These are phyloP conservation scores for Fusarium sp. DNA, from an alignment of 2,329 filamentous ascomycete species.

Conservation along the genomic window DNA sequence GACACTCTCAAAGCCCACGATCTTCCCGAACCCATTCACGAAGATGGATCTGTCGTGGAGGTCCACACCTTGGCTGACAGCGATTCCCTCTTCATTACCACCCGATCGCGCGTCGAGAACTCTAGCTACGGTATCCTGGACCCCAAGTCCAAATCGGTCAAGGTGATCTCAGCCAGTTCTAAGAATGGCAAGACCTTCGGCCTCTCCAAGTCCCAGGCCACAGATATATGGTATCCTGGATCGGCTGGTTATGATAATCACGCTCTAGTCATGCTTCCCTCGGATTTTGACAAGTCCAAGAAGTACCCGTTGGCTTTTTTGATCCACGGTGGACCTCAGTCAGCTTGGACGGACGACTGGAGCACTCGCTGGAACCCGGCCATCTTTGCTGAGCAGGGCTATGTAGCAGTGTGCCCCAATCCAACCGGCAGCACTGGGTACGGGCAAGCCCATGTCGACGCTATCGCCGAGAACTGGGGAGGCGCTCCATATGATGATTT, in stretches of 20 bases:
- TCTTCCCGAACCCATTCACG: slow-evolving; percentile 63
- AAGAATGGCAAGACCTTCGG: slow-evolving; percentile 75
- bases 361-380: slow-evolving; percentile 88
- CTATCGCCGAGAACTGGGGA: slow-evolving; percentile 85
- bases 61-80: slow-evolving; percentile 64
- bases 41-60: slow-evolving; percentile 66
- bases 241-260: slow-evolving; percentile 75
- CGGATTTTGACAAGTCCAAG: slow-evolving; percentile 74
- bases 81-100: slow-evolving; percentile 70
- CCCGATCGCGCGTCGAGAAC: slow-evolving; percentile 78
- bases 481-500: slow-evolving; percentile 87
- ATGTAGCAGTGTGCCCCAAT: slow-evolving; percentile 84
- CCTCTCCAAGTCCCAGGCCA: slow-evolving; percentile 71
- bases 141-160: slow-evolving; percentile 53
- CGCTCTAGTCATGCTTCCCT: slow-evolving; percentile 74
- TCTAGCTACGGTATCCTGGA: slow-evolving; percentile 74
- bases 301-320: slow-evolving; percentile 84
- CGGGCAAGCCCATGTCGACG: slow-evolving; percentile 80
- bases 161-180: slow-evolving; percentile 71
- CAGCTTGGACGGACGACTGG: slow-evolving; percentile 81
- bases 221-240: slow-evolving; percentile 77
- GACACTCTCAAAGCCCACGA: slow-evolving; percentile 62
- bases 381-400: slow-evolving; percentile 88
- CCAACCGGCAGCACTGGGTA: slow-evolving; percentile 87
- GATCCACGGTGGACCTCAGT: slow-evolving; percentile 87